These are phyloP conservation scores for Lepiota venenata DNA, from an alignment of 768 basidiomycete genomes.

Conservation along the genomic window DNA sequence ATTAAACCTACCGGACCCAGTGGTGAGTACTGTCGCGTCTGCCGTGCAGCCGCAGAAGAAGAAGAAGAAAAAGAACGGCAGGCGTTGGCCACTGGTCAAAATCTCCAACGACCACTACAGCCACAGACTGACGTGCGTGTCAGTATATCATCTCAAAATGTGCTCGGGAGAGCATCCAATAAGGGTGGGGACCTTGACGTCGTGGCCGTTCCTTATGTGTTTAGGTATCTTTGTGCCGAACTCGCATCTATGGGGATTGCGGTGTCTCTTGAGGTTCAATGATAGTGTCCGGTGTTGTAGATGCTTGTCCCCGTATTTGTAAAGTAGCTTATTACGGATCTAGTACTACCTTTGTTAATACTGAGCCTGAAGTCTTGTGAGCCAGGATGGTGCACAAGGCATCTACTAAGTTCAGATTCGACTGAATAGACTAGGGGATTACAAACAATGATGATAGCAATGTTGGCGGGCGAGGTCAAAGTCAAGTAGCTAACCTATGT, in stretches of 20 bases:
- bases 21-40: slow-evolving; percentile 96
- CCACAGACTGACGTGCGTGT: slow-evolving; percentile 55
- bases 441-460: too few species aligned
- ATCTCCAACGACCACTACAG: slow-evolving; percentile 36
- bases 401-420: too few species aligned
- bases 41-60: slow-evolving; percentile 67
- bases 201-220: slow-evolving; percentile 93
- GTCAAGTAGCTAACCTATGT: too few species aligned
- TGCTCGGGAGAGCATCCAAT: slow-evolving; percentile 51
- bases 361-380: too few species aligned
- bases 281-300: slow-evolving; percentile 12
- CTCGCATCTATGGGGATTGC: slow-evolving; percentile 98
- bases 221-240: slow-evolving; percentile 92
- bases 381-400: too few species aligned
- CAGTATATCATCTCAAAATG: slow-evolving; percentile 62
- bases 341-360: too few species aligned
- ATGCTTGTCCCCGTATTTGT: neutral
- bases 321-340: neutral
- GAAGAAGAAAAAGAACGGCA: slow-evolving; percentile 60
- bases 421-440: too few species aligned
- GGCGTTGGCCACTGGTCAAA: slow-evolving; percentile 54
- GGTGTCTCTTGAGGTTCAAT: slow-evolving; percentile 77
- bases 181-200: slow-evolving; percentile 90
- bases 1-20: slow-evolving; percentile 66
- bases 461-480: too few species aligned